Conservation (phyloP, 306 rosid species). For the Datisca glomerata region DNA sequence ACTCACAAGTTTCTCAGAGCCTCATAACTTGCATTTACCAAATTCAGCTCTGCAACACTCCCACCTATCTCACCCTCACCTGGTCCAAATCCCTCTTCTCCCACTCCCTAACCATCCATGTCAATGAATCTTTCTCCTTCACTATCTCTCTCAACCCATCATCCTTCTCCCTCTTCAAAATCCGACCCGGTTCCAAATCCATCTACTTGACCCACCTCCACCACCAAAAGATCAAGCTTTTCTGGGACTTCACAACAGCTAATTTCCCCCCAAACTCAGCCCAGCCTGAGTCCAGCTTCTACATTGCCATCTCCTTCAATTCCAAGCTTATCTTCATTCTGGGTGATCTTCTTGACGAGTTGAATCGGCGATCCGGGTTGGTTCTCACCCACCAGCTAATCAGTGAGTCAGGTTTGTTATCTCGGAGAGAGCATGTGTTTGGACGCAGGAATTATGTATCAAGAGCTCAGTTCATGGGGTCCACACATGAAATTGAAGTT, state of each 20-base stretch:
- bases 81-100: conserved; percentile 51
- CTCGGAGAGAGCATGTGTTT: conserved; percentile 65
- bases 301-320: conserved; percentile 39
- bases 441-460: conserved; percentile 40
- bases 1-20: conserved; percentile 36
- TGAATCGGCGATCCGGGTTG: conserved; percentile 21
- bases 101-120: conserved; percentile 42
- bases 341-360: conserved; percentile 38
- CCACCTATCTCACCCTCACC: conserved; percentile 46
- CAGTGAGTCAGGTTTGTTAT: conserved; percentile 27
- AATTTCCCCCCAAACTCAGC: conserved; percentile 34
- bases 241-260: conserved; percentile 60
- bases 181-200: conserved; percentile 47
- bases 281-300: conserved; percentile 54
- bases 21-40: conserved; percentile 54
- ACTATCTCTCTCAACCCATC: conserved; percentile 51
- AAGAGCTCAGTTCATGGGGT: conserved; percentile 50
- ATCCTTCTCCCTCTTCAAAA: conserved; percentile 40
- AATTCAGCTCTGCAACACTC: conserved; percentile 44
- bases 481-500: conserved; percentile 49
- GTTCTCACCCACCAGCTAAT: not conserved
- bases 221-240: conserved; percentile 33
- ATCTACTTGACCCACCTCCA: conserved; percentile 24
- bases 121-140: conserved; percentile 42
- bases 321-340: conserved; percentile 40